phyloP scores from a whole-genome alignment of 345 rosid genomes.

The Aethionema arabicum region DNA sequence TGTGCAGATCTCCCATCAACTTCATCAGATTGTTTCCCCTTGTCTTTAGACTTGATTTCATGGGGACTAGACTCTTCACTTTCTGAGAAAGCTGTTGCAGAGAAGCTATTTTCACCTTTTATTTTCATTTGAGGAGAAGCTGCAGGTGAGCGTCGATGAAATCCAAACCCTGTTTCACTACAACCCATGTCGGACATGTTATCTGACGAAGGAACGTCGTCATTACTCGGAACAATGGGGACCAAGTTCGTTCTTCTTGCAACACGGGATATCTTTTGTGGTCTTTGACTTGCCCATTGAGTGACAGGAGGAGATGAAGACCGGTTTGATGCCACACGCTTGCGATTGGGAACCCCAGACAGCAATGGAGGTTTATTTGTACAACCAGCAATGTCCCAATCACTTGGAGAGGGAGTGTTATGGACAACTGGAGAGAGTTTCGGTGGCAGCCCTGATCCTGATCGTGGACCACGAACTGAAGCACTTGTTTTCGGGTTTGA shows the following conservation, averaged over 20 bases:
- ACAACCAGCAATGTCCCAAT: slow-evolving; percentile 86
- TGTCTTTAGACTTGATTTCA: slow-evolving; percentile 75
- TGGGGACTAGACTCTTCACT: slow-evolving; percentile 85
- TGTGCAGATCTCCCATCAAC: slow-evolving; percentile 61
- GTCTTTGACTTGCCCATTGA: slow-evolving; percentile 88
- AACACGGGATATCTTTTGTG: slow-evolving; percentile 79
- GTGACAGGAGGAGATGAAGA: slow-evolving; percentile 92
- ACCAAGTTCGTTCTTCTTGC: slow-evolving; percentile 87
- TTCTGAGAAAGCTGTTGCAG: slow-evolving; percentile 79
- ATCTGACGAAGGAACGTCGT: slow-evolving; percentile 69
- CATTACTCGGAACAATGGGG: slow-evolving; percentile 77
- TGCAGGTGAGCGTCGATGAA: slow-evolving; percentile 57
- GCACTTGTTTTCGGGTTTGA: slow-evolving; percentile 61
- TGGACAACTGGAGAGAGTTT: slow-evolving; percentile 74
- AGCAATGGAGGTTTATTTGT: slow-evolving; percentile 72
- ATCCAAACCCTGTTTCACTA: slow-evolving; percentile 66
- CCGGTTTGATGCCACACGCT: slow-evolving; percentile 63
- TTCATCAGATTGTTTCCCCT: slow-evolving; percentile 73
- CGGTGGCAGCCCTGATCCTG: slow-evolving; percentile 63
- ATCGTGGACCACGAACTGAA: slow-evolving; percentile 76
- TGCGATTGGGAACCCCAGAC: slow-evolving; percentile 71
- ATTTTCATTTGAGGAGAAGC: slow-evolving; percentile 78
- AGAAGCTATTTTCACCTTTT: slow-evolving; percentile 63
- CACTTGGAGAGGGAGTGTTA: slow-evolving; percentile 64
- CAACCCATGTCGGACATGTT: slow-evolving; percentile 66